Percentiles rank a stretch among this genome's conserved stretches.
phyloP scores from a whole-genome alignment of 495 filamentous ascomycete genomes.

The Chaetomium tenue region DNA sequence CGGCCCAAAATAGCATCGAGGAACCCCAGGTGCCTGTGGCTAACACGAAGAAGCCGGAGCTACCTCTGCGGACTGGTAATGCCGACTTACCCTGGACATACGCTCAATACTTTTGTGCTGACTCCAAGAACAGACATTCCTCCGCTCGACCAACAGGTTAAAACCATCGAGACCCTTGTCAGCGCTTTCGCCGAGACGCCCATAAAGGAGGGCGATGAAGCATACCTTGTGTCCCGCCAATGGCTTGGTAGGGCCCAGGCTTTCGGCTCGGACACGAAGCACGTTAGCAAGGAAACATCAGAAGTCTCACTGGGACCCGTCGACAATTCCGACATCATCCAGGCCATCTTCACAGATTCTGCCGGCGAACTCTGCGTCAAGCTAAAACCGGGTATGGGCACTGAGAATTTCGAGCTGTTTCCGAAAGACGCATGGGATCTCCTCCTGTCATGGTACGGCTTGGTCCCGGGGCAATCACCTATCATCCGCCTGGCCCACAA shows the following conservation, averaged over 20 bases:
- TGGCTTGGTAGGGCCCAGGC: conserved; percentile 78
- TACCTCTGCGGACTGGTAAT: conserved; percentile 32
- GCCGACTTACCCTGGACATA: background rate
- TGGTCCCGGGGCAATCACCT: conserved; percentile 64
- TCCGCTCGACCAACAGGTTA: conserved; percentile 75
- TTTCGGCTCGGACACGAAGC: conserved; percentile 55
- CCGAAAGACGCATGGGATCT: conserved; percentile 78
- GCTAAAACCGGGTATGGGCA: conserved; percentile 66
- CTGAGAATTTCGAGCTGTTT: conserved; percentile 72
- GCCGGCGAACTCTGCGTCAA: conserved; percentile 63
- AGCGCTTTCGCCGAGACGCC: conserved; percentile 51
- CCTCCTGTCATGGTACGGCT: conserved; percentile 77
- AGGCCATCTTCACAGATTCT: conserved; percentile 48
- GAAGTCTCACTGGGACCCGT: conserved; percentile 75
- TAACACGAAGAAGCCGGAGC: conserved; percentile 18
- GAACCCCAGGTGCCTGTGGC: background rate
- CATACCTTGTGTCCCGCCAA: conserved; percentile 70
- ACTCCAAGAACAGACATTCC: conserved; percentile 39
- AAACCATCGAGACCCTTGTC: conserved; percentile 63
- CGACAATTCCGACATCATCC: conserved; percentile 75
- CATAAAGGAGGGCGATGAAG: conserved; percentile 65
- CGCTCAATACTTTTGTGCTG: background rate
- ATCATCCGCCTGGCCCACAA: conserved; percentile 79
- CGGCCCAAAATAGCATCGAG: conserved; percentile 4
- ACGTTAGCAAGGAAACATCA: conserved; percentile 57